Conservation (phyloP, 345 rosid species). For the Lepidium africanum region DNA sequence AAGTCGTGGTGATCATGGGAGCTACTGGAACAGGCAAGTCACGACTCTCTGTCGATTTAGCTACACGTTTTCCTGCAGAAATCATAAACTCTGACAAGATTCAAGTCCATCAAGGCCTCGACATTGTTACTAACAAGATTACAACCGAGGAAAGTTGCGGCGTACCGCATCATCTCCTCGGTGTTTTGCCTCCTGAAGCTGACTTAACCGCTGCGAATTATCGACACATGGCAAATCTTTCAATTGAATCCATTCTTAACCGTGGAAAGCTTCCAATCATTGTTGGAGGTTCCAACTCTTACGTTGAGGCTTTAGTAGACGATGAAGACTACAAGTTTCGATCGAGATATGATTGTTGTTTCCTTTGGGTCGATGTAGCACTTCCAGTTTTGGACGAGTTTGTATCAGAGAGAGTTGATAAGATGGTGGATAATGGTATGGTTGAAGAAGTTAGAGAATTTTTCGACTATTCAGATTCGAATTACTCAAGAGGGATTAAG, state of each 20-base stretch:
- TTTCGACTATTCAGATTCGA: slow-evolving; percentile 34
- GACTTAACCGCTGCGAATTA: slow-evolving; percentile 49
- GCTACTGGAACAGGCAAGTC: slow-evolving; percentile 78
- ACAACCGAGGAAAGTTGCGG: slow-evolving; percentile 50
- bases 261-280: slow-evolving; percentile 55
- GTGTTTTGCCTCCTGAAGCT: slow-evolving; percentile 34
- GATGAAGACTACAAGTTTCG: slow-evolving; percentile 33
- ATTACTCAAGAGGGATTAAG: slow-evolving; percentile 47
- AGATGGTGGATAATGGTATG: slow-evolving; percentile 58
- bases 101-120: slow-evolving; percentile 57
- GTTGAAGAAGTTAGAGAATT: slow-evolving; percentile 54
- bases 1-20: slow-evolving; percentile 58
- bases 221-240: slow-evolving; percentile 39
- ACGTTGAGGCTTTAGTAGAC: slow-evolving; percentile 52
- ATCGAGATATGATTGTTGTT: slow-evolving; percentile 55
- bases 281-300: slow-evolving; percentile 80
- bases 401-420: slow-evolving; percentile 50
- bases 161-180: slow-evolving; percentile 61
- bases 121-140: slow-evolving; percentile 62
- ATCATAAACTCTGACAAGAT: slow-evolving; percentile 76
- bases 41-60: slow-evolving; percentile 65
- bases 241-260: slow-evolving; percentile 31
- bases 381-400: slow-evolving; percentile 40
- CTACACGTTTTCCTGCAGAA: slow-evolving; percentile 54
- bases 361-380: slow-evolving; percentile 54